Percentiles rank a stretch among this genome's conserved stretches.
These are phyloP conservation scores for Myriosclerotinia curreyana DNA, from an alignment of 2,329 filamentous ascomycete genomes.

Conservation along the genomic window DNA sequence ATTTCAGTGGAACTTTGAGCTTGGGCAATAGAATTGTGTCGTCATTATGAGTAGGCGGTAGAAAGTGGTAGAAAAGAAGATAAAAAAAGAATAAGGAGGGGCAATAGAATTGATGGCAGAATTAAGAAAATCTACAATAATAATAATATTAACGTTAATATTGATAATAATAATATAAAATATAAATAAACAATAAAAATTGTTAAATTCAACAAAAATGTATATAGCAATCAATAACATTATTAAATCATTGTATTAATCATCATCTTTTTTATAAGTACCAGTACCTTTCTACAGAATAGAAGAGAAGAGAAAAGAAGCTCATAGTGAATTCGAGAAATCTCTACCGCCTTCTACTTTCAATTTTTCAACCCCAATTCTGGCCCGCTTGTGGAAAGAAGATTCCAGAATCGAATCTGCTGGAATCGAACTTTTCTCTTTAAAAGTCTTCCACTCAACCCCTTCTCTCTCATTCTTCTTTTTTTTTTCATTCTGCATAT, in stretches of 20 bases:
- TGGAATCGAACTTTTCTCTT: conserved; percentile 23
- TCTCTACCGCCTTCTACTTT: conserved; percentile 11
- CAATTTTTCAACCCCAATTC: neutral
- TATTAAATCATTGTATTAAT: neutral
- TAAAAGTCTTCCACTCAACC: conserved; percentile 23
- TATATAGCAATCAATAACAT: neutral
- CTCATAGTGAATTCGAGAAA: conserved; percentile 5
- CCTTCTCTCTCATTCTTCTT: too few relatives aligned
- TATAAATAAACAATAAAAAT: too few relatives aligned
- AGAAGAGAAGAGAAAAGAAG: too few relatives aligned
- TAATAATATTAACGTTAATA: too few relatives aligned
- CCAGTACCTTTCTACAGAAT: too few relatives aligned
- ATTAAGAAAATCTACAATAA: too few relatives aligned
- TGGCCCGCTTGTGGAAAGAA: conserved; percentile 13
- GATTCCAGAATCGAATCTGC: conserved; percentile 23
- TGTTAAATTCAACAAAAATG: neutral
- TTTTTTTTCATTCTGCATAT: conserved; percentile 22
- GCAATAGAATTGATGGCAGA: too few relatives aligned
- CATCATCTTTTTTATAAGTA: too few relatives aligned
- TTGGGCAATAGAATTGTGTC: too few relatives aligned
- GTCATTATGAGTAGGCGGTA: neutral
- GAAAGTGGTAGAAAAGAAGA: conserved; percentile 8
- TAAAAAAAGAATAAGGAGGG: too few relatives aligned
- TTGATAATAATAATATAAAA: too few relatives aligned
- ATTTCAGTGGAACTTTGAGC: neutral